Evolutionary conservation across 495 filamentous ascomycete genomes (phyloP).

Genomic region (Penicillium paxilli): DNA sequence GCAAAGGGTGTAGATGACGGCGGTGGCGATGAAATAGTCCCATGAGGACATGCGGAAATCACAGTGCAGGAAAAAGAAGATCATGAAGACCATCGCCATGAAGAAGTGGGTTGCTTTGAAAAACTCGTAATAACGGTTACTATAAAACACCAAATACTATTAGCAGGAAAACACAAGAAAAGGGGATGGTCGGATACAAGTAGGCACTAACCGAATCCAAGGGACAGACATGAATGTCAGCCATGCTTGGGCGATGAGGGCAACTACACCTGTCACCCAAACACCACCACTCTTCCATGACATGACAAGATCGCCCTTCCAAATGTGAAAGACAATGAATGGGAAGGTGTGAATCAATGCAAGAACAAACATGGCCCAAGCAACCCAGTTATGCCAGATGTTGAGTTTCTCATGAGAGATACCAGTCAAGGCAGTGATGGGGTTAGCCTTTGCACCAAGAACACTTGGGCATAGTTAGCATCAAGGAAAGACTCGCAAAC

Average conservation of each 20-base stretch:
- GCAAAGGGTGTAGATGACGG: constrained; percentile 41
- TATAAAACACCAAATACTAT: constrained; percentile 10
- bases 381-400: constrained; percentile 54
- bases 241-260: constrained; percentile 55
- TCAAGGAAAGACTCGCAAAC: not conserved
- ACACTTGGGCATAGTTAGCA: constrained; percentile 14
- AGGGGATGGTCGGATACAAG: not conserved
- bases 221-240: constrained; percentile 53
- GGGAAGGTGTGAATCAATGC: constrained; percentile 58
- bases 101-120: constrained; percentile 58
- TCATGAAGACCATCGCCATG: constrained; percentile 50
- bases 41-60: constrained; percentile 53
- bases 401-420: constrained; percentile 57
- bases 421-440: constrained; percentile 52
- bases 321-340: constrained; percentile 54
- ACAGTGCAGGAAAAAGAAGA: constrained; percentile 62
- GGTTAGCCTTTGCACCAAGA: constrained; percentile 35
- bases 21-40: constrained; percentile 58
- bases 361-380: constrained; percentile 54
- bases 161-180: not conserved
- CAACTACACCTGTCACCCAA: constrained; percentile 58
- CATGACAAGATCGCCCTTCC: constrained; percentile 48
- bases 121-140: constrained; percentile 59
- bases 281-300: constrained; percentile 44
- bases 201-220: constrained; percentile 43